A percentile compares a stretch with the other conserved stretches of the same genome.
phyloP scores from a whole-genome alignment of 805 yeast species.

The Clavispora fructus region DNA sequence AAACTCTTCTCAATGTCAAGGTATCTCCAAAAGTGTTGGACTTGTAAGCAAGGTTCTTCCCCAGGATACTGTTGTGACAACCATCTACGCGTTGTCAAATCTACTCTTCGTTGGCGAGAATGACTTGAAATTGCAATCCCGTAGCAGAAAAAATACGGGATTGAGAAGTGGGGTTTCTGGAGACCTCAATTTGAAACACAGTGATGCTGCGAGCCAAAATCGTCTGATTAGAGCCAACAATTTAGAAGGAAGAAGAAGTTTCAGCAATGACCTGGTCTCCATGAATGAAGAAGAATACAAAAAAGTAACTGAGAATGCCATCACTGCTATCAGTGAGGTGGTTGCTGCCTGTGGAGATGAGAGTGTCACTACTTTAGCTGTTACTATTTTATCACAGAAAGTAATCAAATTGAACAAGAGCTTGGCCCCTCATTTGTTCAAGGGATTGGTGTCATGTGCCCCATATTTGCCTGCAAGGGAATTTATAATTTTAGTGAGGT shows the following conservation, averaged over 20 bases:
- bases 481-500: constrained; percentile 55
- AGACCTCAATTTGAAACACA: constrained; percentile 1
- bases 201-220: constrained; percentile 4
- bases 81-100: constrained; percentile 80
- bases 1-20: constrained; percentile 40
- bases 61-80: constrained; percentile 78
- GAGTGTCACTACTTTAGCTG: constrained; percentile 69
- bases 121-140: constrained; percentile 24
- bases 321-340: constrained; percentile 62
- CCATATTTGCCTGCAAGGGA: constrained; percentile 60
- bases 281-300: constrained; percentile 29
- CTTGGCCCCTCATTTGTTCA: constrained; percentile 50
- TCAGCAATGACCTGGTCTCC: constrained; percentile 5
- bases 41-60: constrained; percentile 61
- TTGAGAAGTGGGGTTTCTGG: constrained; percentile 15
- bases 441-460: constrained; percentile 61
- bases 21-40: constrained; percentile 56
- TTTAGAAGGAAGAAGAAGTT: constrained; percentile 5
- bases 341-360: constrained; percentile 64
- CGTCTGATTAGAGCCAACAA: constrained; percentile 10
- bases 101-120: constrained; percentile 53
- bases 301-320: constrained; percentile 56
- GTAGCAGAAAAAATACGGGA: constrained; percentile 22
- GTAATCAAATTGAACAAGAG: constrained; percentile 44
- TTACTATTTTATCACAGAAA: constrained; percentile 80